Percentiles rank a stretch among this genome's conserved stretches.
phyloP scores from a whole-genome alignment of 129 eudicot species.

The Silybum marianum region DNA sequence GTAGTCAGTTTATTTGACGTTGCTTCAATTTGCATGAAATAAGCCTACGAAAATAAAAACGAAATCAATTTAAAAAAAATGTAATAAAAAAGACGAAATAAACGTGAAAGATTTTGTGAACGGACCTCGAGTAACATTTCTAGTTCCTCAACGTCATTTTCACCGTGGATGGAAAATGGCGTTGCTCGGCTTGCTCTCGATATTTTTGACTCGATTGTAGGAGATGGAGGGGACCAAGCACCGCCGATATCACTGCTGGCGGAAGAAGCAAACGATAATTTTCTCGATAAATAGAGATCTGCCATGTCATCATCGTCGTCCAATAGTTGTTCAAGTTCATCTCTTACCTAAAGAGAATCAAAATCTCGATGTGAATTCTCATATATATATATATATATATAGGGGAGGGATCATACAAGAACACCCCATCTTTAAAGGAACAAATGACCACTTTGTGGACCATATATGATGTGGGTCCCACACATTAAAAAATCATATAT shows the following conservation, averaged over 20 bases:
- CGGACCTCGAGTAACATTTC: conserved; percentile 88
- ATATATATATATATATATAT: no score
- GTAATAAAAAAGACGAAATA: neutral
- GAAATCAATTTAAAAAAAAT: neutral
- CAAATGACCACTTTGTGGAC: no score
- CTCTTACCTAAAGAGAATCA: conserved; percentile 55
- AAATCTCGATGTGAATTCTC: neutral
- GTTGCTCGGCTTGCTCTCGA: conserved; percentile 62
- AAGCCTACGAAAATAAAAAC: conserved; percentile 49
- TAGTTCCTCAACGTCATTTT: conserved; percentile 76
- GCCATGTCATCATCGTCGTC: conserved; percentile 91
- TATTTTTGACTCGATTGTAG: conserved; percentile 51
- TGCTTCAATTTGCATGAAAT: conserved; percentile 84
- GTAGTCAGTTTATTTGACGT: conserved; percentile 73
- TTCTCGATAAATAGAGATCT: conserved; percentile 77
- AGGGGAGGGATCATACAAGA: no score
- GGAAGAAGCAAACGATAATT: conserved; percentile 46
- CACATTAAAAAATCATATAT: no score
- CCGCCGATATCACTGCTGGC: conserved; percentile 38
- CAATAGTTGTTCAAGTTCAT: conserved; percentile 83
- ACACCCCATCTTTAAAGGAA: no score
- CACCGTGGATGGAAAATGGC: conserved; percentile 45
- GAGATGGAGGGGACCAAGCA: conserved; percentile 64
- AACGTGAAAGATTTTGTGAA: conserved; percentile 13
- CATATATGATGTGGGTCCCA: no score